Base-by-base conservation (phyloP, 768 basidiomycete genomes). In the Termitomyces sp. region DNA sequence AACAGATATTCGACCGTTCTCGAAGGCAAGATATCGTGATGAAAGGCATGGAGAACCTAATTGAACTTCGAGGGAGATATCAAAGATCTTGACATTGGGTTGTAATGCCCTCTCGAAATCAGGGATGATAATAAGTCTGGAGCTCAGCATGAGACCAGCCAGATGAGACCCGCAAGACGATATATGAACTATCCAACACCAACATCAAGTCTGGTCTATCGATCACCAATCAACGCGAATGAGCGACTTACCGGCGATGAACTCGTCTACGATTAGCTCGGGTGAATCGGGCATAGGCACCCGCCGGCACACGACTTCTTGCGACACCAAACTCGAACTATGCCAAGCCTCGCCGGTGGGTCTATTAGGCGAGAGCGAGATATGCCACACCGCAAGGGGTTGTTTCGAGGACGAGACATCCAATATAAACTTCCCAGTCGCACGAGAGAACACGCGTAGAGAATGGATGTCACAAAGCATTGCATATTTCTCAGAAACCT, bases 401-500 rank as follows among this genome's bases (percentile, higher is more conserved):
- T 68, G 45, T 13, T 71, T 65, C n/a, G 67, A 64, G 3, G 77
- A 72, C 5, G 77, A 67, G 5, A 84, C 59, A 33, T 79, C 74
- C 46, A 85, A 65, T 6, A 83, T 74, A 46, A 76, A 65, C 3
- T 67, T 66, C 18, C 81, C 82, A 0, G 74, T 75, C 20, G 69
- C 62, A 16, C 86, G 77, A 27, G 78, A 77, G 59, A 84, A 89
- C 9, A 87, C 74, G 9, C 84, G 77, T 36, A 91, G 64, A 9
- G 74, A 68, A 20, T 64, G 61, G 1, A 65, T 65, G 5, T 82
- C 82, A 48, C 85, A 88, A 27, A 92, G 68, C 62, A 91, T 84
- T 0, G 83, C 80, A 65, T 87, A 81, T 8, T 72, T 69, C 44
- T 76, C 72, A 54, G 78, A 80, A 55, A 91, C 69, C 62, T 92